Base-by-base conservation (phyloP, 2,329 filamentous ascomycete species). In the Ceratocystis ficicola region DNA sequence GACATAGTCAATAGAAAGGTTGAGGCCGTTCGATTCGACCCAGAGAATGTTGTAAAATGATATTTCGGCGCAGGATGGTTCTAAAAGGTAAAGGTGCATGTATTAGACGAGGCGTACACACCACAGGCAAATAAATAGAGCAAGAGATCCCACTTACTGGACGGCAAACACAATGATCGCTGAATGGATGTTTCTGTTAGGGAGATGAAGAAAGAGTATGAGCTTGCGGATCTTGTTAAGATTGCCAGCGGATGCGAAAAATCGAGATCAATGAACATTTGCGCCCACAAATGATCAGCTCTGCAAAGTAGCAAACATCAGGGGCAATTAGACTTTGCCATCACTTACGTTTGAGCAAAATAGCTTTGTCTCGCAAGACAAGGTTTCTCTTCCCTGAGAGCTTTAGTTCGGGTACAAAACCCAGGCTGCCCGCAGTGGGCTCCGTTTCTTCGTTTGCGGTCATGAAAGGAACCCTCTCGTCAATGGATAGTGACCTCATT, bases 1-100 rank as follows among this genome's bases (percentile, higher is more conserved):
- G 60, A 90, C 90, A 74, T 90, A 94, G 63, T 87, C 83, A 72
- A 97, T 85, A 6, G 81, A 82, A 62, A 96, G 76, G 36, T 81
- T 80, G 25, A 81, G 79, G 65, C 78, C 78, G 57, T 81, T 78
- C 62, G 79, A 77, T 69, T 89, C 85, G 48, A 87, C 89, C 86
- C 90, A 95, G 62, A 96, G 84, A 68, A 96, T 77, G 73, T 95
- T 88, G 77, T 89, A 92, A 36, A 65, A 63, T 17, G 63, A 44
- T 41, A 67, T 63, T 22, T 36, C 61, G 22, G 25, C 41, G 6
- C 48, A 36, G 22, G 36, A 17, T 20, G 66, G 63, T 44, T 67
- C 66, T 67, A 30, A 20, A 20, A 46, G 20, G 20, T 32, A 17
- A 59, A 36, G 10, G 28, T 8, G 28, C 52, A 32, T n/a, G 10